Base-by-base conservation (phyloP, 2,329 filamentous ascomycete genomes). In the Cadophora sp. region DNA sequence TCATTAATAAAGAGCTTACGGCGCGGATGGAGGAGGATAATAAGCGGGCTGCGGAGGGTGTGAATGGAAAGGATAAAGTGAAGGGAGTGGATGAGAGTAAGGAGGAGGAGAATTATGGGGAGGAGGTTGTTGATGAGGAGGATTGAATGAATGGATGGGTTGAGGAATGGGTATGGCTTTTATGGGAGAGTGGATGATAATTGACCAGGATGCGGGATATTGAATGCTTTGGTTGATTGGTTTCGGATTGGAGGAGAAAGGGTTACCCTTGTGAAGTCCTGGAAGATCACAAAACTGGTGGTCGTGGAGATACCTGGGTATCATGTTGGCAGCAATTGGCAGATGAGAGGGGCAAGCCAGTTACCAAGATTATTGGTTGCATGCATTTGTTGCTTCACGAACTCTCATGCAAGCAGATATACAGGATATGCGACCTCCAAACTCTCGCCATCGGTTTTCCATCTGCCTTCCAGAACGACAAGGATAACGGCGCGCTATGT, bases 51-150 rank as follows among this genome's bases (percentile, higher is more conserved):
- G 80, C 79, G 2, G 78, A 66, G 68, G 60, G 76, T 68, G 50
- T 75, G 70, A 62, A 74, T 68, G 63, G 64, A 79, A 80, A 29
- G 62, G 50, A 5, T 22, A 65, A 77, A 79, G 65, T 79, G 78
- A 71, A 73, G 62, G 67, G 40, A 9, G 75, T 83, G 11, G 84
- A 88, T 68, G 87, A 90, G 68, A 83, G 79, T 12, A 85, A 86
- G 70, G 88, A 90, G 76, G 92, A 93, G 76, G 88, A 92, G 75
- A 91, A 94, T 77, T 97, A 97, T 77, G 94, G 93, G 59, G 94
- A 97, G 79, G 93, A 97, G 78, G 87, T 89, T 27, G 82, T 87
- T 14, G 89, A 90, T 14, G 89, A 90, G 61, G 90, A 92, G 51
- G 90, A 92, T 65, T 86, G 86, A 64, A 77, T 75, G 34, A 29